Evolutionary conservation across 2,329 filamentous ascomycete genomes (phyloP), one percentile per base, ranked within the genome.

Genomic region (Bimuria novae-zelandiae): DNA sequence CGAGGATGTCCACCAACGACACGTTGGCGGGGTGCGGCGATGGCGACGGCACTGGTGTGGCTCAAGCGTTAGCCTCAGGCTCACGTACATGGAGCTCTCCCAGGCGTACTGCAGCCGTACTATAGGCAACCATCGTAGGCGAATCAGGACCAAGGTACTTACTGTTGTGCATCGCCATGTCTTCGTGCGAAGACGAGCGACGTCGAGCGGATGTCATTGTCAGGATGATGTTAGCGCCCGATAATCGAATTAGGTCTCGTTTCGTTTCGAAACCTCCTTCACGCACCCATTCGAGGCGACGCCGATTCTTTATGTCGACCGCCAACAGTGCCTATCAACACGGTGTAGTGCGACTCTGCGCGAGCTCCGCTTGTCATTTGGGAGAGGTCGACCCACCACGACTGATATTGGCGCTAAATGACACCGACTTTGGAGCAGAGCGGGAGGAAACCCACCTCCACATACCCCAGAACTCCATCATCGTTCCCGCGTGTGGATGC

Each of bases 1-100:
- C 57, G 51, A 64, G 64, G 32, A 62, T 56, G 48, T 55, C 55
- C 17, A 57, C 60, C 39, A 68, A 56, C 50, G 63, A 63, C 52
- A 30, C 43, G 39, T 37, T 41, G 46, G 50, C 32, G 55, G 42
- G 42, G 51, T 36, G 29, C 35, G n/a, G 40, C 37, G 29, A 32
- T 8, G 41, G 32, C 12, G 12, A 16, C 29, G 44, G 42, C 47
- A 53, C 52, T 56, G 55, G 27, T 50, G 54, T 53, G 57, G 59
- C 50, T 51, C 55, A 60, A n/a, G 43, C 47, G 29, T 56, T 55
- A 58, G 57, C 57, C 57, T 57, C 53, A 53, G 33, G 43, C 42
- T 54, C 41, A 37, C 33, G 32, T 40, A 19, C 36, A 36, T 35
- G 42, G 33, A 19, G 29, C 22, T 42, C 7, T 45, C 25, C 36